Evolutionary conservation across 305 asterid genomes (phyloP), one percentile per base, ranked within the genome.

Genomic region (Solanum hybrid): DNA sequence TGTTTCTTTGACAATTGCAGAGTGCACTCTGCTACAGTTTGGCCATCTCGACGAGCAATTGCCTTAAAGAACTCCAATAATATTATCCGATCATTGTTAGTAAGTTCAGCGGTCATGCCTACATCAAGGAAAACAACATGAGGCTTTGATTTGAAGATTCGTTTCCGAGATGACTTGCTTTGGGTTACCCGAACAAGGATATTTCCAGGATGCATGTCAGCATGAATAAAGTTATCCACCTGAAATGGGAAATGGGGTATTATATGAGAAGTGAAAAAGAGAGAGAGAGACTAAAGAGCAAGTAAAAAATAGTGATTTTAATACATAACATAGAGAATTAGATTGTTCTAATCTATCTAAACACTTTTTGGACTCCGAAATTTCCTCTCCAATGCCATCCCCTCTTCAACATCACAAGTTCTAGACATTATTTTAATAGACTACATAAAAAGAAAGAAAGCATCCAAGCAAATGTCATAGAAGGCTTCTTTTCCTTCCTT

Each of bases 201-300:
- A 93, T 95, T 95, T 84, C 98, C 98, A 32, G 98, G 98, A 89
- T 95, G 98, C 96, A 95, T 95, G 93, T 95, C 98, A 35, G 98
- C 98, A 89, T 95, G 98, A 89, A 95, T 93, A 89, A 95, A 95
- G 91, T 95, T 95, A 93, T 95, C 98, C 27, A 95, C 98, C 98
- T 95, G 94, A 88, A 64, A 93, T 75, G 56, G 37, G 72, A 66
- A 26, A 89, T 5, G 3, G 26, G 10, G 71, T 38, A 77, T 69
- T 78, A 75, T 34, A 46, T 51, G 29, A 84, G 11, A 51, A 84
- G 40, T 82, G 73, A 17, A 17, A 17, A 0, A 31, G 11, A 32
- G 26, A 9, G 29, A 81, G 17, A 10, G 69, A 82, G 12, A 10
- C 29, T 6, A 5, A 5, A 17, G 87, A 81, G 87, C 72, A 27